Percentiles rank a stretch among this genome's conserved stretches.
Conservation (phyloP, 2,329 filamentous ascomycete species). For the Cladosporium sp. region DNA sequence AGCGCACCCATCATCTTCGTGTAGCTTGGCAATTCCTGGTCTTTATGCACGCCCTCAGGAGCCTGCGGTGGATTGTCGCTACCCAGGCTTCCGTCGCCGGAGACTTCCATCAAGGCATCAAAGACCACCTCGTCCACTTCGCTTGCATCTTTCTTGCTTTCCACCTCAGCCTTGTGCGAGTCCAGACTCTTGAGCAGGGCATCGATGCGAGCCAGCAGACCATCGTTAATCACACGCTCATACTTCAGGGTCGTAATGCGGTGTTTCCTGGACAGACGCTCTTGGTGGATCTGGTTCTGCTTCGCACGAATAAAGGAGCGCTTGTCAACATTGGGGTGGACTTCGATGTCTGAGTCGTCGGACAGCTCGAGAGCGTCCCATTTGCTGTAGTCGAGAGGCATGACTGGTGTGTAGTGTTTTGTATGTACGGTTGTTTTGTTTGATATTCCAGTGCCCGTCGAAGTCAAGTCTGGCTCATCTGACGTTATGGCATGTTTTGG, state of each 20-base stretch:
- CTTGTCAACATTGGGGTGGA: slow-evolving; percentile 80
- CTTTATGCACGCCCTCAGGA: slow-evolving; percentile 73
- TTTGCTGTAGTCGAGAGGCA: slow-evolving; percentile 47
- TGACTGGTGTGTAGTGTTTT: neutral
- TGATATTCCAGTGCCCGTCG: neutral
- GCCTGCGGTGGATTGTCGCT: slow-evolving; percentile 72
- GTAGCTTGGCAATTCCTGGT: slow-evolving; percentile 75
- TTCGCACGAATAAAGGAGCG: slow-evolving; percentile 97
- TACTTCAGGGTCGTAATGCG: slow-evolving; percentile 91
- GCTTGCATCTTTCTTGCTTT: slow-evolving; percentile 54
- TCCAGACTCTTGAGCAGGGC: slow-evolving; percentile 70
- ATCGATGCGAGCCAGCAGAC: slow-evolving; percentile 78
- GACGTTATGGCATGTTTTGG: neutral
- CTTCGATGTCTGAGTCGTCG: slow-evolving; percentile 96
- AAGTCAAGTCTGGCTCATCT: neutral
- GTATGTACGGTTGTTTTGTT: neutral
- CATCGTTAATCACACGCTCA: slow-evolving; percentile 89
- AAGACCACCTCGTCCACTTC: slow-evolving; percentile 82
- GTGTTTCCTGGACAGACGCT: slow-evolving; percentile 77
- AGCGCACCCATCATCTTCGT: slow-evolving; percentile 98
- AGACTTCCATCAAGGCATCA: slow-evolving; percentile 73
- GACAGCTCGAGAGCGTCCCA: slow-evolving; percentile 92
- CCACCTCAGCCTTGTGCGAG: slow-evolving; percentile 59
- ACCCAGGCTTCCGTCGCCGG: slow-evolving; percentile 61
- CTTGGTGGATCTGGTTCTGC: slow-evolving; percentile 92